phyloP scores from a whole-genome alignment of 2,329 filamentous ascomycete species.

The Colletotrichum sp. region DNA sequence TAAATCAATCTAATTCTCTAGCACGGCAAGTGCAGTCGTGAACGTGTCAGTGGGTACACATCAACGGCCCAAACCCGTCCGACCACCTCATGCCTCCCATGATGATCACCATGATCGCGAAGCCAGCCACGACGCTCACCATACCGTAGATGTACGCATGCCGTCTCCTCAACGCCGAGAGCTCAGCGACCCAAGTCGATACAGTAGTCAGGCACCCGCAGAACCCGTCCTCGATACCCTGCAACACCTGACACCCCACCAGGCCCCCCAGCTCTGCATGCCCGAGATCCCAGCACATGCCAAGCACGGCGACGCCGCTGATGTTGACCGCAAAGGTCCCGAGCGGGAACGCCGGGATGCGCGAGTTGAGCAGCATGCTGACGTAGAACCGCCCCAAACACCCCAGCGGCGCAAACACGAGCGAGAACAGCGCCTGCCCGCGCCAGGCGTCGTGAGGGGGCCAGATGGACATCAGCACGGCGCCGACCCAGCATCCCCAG shows the following conservation, averaged over 20 bases:
- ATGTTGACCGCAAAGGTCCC: conserved; percentile 88
- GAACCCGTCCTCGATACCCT: conserved; percentile 70
- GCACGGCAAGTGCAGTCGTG: accelerated
- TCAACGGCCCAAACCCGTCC: conserved; percentile 51
- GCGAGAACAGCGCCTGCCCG: conserved; percentile 72
- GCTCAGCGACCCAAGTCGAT: conserved; percentile 69
- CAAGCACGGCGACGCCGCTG: conserved; percentile 74
- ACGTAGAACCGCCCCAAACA: conserved; percentile 77
- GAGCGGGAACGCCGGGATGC: conserved; percentile 72
- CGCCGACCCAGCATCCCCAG: conserved; percentile 78
- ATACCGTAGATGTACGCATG: conserved; percentile 72
- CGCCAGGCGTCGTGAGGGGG: conserved; percentile 80
- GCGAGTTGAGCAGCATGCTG: conserved; percentile 72
- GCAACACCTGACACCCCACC: conserved; percentile 70
- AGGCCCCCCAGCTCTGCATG: conserved; percentile 61
- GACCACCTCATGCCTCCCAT: conserved; percentile 81
- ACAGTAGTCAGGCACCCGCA: conserved; percentile 71
- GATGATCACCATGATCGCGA: conserved; percentile 67
- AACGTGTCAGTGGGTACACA: conserved; percentile 31
- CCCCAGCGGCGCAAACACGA: conserved; percentile 83
- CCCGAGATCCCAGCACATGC: conserved; percentile 79
- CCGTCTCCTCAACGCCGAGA: conserved; percentile 54
- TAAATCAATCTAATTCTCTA: not conserved
- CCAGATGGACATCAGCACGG: conserved; percentile 72
- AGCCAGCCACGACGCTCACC: conserved; percentile 61